Evolutionary conservation across 2,329 filamentous ascomycete genomes (phyloP).

Genomic region (Epichloe sp.): DNA sequence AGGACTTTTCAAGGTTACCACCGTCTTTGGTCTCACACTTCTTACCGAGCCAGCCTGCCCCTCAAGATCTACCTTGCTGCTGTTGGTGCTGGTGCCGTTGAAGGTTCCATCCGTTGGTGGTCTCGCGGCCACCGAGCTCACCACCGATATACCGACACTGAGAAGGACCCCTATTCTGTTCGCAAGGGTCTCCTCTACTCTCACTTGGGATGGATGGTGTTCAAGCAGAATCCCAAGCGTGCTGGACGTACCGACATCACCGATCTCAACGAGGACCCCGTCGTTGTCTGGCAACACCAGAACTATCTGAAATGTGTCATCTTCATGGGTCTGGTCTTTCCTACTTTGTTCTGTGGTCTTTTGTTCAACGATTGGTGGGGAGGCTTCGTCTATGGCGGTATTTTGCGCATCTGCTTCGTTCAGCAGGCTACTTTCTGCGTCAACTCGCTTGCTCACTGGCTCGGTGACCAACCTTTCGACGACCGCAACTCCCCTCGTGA

Average conservation of each 20-base stretch:
- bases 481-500: conserved; percentile 86
- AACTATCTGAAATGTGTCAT: conserved; percentile 73
- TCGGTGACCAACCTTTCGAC: conserved; percentile 84
- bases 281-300: conserved; percentile 80
- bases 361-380: conserved; percentile 72
- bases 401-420: conserved; percentile 78
- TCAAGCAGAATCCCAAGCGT: conserved; percentile 86
- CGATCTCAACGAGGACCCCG: conserved; percentile 73
- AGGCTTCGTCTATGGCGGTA: conserved; percentile 74
- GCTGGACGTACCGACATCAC: conserved; percentile 81
- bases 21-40: conserved; percentile 75
- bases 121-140: conserved; percentile 75
- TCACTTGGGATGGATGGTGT: conserved; percentile 74
- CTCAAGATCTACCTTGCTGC: conserved; percentile 73
- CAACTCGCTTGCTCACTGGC: conserved; percentile 83
- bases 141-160: conserved; percentile 84
- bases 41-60: conserved; percentile 64
- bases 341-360: conserved; percentile 61
- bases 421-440: conserved; percentile 90
- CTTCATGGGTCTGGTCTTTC: conserved; percentile 64
- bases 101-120: conserved; percentile 86
- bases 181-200: conserved; percentile 78
- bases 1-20: conserved; percentile 28
- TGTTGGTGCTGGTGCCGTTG: conserved; percentile 68
- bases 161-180: conserved; percentile 84